Percentiles rank a stretch among this genome's conserved stretches.
These are phyloP conservation scores for Erodium texanum DNA, from an alignment of 441 rosid genomes.

Conservation along the genomic window DNA sequence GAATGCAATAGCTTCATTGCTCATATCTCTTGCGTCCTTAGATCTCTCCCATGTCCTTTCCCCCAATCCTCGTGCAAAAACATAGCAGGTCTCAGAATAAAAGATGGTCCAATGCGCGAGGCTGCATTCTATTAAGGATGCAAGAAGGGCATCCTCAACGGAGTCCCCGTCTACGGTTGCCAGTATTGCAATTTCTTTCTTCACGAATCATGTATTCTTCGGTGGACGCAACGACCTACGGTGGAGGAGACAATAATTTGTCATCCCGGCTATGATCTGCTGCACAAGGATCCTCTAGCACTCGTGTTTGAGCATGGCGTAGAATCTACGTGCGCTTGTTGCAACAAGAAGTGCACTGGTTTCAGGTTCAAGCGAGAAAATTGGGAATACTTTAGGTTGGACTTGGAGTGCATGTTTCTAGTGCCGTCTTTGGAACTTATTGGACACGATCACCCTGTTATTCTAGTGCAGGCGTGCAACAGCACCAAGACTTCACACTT, in stretches of 20 bases:
- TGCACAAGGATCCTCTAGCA: not conserved
- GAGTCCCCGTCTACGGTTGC: not conserved
- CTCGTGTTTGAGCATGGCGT: not conserved
- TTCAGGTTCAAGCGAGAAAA: not conserved
- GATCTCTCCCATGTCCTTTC: not conserved
- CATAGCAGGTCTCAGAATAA: not conserved
- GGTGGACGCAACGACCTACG: not conserved
- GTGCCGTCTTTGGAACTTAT: not conserved
- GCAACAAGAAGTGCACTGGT: not conserved
- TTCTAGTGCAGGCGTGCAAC: not conserved
- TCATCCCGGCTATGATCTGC: too few relatives aligned
- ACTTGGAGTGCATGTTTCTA: not conserved
- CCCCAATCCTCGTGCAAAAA: not conserved
- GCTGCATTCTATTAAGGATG: not conserved
- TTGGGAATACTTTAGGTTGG: not conserved
- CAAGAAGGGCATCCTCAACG: not conserved
- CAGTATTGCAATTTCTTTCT: not conserved
- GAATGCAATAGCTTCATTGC: too few relatives aligned
- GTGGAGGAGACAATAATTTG: not conserved
- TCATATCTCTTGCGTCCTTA: too few relatives aligned
- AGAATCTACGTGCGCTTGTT: not conserved
- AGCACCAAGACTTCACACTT: not conserved
- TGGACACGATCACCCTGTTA: not conserved
- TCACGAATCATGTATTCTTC: not conserved
- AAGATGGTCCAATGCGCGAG: not conserved